phyloP scores from a whole-genome alignment of 2,329 filamentous ascomycete genomes.

The Diaporthe sp. region DNA sequence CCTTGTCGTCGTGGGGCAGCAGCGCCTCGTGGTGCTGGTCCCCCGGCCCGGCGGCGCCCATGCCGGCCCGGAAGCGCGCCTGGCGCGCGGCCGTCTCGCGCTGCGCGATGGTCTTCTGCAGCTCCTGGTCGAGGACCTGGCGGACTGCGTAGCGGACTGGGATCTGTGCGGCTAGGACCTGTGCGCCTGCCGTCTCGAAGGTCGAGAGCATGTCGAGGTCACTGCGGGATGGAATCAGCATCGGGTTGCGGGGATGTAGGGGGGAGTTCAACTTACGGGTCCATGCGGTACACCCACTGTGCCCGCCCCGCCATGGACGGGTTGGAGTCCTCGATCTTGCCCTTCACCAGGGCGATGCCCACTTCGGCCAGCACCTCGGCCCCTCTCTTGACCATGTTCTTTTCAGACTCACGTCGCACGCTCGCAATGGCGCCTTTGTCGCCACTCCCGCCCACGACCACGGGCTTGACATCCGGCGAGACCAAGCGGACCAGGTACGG shows the following conservation, averaged over 20 bases:
- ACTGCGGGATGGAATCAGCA: slow-evolving; percentile 45
- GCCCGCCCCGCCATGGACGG: slow-evolving; percentile 62
- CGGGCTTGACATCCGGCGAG: slow-evolving; percentile 89
- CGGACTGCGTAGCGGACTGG: slow-evolving; percentile 92
- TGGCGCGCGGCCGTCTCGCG: slow-evolving; percentile 75
- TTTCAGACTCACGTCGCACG: slow-evolving; percentile 88
- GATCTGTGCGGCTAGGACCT: slow-evolving; percentile 65
- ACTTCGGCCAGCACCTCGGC: slow-evolving; percentile 86
- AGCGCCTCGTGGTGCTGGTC: background rate
- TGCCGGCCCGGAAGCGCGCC: slow-evolving; percentile 70
- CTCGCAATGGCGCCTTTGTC: slow-evolving; percentile 73
- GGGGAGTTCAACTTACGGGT: slow-evolving; percentile 74
- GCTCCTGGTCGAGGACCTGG: slow-evolving; percentile 92
- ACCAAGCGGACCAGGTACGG: slow-evolving; percentile 88
- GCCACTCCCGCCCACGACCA: slow-evolving; percentile 77
- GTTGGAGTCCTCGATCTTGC: slow-evolving; percentile 72
- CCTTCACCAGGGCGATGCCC: slow-evolving; percentile 83
- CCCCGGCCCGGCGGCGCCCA: slow-evolving; percentile 41
- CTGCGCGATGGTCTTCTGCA: slow-evolving; percentile 75
- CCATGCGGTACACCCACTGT: slow-evolving; percentile 91
- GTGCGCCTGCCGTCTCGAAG: slow-evolving; percentile 75
- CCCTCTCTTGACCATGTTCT: slow-evolving; percentile 80
- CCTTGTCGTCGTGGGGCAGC: slow-evolving; percentile 47
- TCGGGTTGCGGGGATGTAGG: background rate
- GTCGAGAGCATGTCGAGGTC: slow-evolving; percentile 81